Evolutionary conservation across 2,329 filamentous ascomycete genomes (phyloP).

Genomic region (Myrmaecium sp.): DNA sequence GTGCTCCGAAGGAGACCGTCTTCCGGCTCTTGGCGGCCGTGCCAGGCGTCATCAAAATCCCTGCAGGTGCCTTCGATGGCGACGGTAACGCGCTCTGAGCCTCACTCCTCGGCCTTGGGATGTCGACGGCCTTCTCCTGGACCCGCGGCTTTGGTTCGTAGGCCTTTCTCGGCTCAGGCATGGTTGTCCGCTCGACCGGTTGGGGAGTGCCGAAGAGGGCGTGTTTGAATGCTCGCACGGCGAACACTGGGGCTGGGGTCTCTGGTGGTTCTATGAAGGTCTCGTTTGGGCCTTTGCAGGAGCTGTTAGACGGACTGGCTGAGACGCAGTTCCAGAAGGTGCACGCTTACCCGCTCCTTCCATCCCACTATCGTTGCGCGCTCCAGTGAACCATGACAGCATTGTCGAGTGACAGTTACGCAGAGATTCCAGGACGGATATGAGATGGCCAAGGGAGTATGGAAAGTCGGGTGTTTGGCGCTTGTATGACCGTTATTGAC

Average conservation of each 20-base stretch:
- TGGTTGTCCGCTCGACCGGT: conserved; percentile 22
- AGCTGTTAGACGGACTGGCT: too few species aligned
- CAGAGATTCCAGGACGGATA: too few species aligned
- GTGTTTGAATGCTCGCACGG: conserved; percentile 48
- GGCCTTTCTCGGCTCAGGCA: neutral
- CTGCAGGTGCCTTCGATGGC: conserved; percentile 38
- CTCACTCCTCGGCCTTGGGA: neutral
- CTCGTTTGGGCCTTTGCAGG: too few species aligned
- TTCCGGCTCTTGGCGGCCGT: conserved; percentile 39
- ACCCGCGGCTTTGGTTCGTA: neutral
- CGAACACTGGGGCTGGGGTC: conserved; percentile 50
- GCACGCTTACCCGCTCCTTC: too few species aligned
- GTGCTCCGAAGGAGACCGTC: conserved; percentile 42
- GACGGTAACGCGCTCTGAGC: conserved; percentile 16
- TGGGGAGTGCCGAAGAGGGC: conserved; percentile 47
- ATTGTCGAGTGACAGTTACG: too few species aligned
- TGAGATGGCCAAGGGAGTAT: too few species aligned
- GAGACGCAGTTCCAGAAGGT: too few species aligned
- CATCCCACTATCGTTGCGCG: conserved; percentile 19
- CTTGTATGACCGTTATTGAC: too few species aligned
- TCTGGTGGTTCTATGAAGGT: conserved; percentile 38
- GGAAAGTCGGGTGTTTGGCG: too few species aligned
- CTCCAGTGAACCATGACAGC: too few species aligned
- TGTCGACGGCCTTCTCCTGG: neutral
- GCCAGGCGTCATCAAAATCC: conserved; percentile 47